Conservation (phyloP, 208 protist genomes). For the Leishmania lainsoni region DNA sequence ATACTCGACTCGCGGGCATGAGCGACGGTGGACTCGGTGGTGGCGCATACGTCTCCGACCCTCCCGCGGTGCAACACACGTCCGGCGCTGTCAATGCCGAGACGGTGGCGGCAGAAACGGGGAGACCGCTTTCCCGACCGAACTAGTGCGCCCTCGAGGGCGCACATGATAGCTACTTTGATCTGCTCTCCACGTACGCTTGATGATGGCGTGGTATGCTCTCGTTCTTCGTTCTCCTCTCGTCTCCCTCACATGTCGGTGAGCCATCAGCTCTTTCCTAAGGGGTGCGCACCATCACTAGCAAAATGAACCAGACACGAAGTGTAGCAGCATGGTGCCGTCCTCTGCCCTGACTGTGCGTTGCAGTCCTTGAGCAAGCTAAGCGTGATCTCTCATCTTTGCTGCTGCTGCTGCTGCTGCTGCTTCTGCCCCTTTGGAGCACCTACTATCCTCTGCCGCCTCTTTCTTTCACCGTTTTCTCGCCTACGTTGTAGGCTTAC, state of each 20-base stretch:
- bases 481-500: neutral
- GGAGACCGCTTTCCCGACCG: constrained; percentile 29
- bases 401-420: neutral
- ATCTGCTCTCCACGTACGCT: neutral
- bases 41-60: constrained; percentile 1
- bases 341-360: neutral
- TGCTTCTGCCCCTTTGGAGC: no score
- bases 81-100: neutral
- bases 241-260: neutral
- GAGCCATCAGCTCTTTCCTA: neutral
- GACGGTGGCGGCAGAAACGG: neutral
- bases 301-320: neutral
- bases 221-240: neutral
- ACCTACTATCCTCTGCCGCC: neutral
- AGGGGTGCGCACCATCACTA: neutral
- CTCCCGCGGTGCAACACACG: neutral
- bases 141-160: constrained; percentile 30
- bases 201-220: neutral
- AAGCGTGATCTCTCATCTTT: neutral
- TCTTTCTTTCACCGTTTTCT: neutral
- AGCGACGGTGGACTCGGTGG: neutral
- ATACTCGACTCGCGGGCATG: neutral
- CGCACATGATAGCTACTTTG: constrained; percentile 2
- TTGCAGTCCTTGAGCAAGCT: neutral
- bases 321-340: neutral